A percentile compares a stretch with the other conserved stretches of the same genome.
phyloP scores from a whole-genome alignment of 83 land plant genomes.

The Larix sibirica region DNA sequence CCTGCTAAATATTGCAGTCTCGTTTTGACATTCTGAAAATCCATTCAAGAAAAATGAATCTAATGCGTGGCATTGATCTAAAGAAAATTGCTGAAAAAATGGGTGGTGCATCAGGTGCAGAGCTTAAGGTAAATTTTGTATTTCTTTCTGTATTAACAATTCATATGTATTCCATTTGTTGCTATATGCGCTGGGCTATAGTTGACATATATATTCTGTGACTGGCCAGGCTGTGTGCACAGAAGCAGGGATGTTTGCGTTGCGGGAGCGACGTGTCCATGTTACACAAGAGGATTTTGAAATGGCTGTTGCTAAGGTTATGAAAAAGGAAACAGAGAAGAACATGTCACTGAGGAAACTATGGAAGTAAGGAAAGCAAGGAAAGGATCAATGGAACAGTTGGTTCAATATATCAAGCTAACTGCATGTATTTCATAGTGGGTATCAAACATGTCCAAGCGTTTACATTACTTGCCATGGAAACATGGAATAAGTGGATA shows the following conservation, averaged over 20 bases:
- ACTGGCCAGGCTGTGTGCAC: conserved; percentile 92
- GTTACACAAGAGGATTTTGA: conserved; percentile 99
- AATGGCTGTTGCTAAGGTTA: conserved; percentile 99
- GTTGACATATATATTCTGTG: neutral
- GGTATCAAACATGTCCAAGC: no score
- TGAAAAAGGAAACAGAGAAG: conserved; percentile 99
- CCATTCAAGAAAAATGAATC: conserved; percentile 94
- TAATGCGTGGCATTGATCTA: conserved; percentile 96
- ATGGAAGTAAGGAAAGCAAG: conserved; percentile 64
- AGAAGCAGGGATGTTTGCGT: conserved; percentile 99
- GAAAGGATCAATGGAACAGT: no score
- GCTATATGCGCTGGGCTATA: neutral
- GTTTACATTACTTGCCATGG: no score
- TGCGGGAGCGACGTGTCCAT: conserved; percentile 92
- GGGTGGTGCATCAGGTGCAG: conserved; percentile 99
- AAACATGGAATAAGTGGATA: no score
- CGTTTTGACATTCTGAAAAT: conserved; percentile 93
- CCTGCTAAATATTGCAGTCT: conserved; percentile 51
- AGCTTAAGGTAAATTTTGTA: conserved; percentile 71
- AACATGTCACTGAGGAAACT: conserved; percentile 95
- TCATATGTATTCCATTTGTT: neutral
- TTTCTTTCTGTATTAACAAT: neutral
- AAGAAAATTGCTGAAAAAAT: conserved; percentile 98
- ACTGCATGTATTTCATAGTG: no score
- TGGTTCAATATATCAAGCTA: no score